A percentile compares a stretch with the other conserved stretches of the same genome.
These are phyloP conservation scores for Penicillium sp. DNA, from an alignment of 2,329 filamentous ascomycete species.

Conservation along the genomic window DNA sequence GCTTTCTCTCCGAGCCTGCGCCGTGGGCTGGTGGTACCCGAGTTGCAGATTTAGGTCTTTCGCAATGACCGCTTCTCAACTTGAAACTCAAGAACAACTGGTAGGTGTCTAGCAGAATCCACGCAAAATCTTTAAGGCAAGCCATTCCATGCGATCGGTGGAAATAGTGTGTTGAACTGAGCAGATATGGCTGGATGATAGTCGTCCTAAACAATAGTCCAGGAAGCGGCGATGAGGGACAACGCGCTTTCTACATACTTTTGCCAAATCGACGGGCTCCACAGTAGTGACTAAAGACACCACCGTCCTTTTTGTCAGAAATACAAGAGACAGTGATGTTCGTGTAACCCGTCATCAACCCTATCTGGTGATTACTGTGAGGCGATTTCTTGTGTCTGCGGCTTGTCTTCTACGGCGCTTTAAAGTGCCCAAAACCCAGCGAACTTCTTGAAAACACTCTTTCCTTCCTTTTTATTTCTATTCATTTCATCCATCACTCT, in stretches of 20 bases:
- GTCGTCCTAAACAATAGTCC: neutral
- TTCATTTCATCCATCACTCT: neutral
- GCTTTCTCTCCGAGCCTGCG: neutral
- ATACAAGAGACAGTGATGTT: conserved; percentile 6
- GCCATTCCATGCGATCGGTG: neutral
- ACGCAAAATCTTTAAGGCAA: too few species aligned
- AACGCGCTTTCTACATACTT: neutral
- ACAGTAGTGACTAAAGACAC: neutral
- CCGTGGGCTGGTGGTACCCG: neutral
- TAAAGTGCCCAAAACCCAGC: conserved; percentile 3
- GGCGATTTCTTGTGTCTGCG: neutral
- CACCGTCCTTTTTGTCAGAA: neutral
- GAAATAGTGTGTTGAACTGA: neutral
- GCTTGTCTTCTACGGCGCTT: neutral
- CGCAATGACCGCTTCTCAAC: neutral
- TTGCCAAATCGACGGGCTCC: neutral
- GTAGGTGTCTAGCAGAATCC: too few species aligned
- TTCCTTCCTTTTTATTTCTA: neutral
- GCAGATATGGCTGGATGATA: neutral
- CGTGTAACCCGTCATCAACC: conserved; percentile 15
- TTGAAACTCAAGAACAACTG: neutral
- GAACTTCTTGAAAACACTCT: neutral
- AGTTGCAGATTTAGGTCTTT: neutral
- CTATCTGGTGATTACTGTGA: conserved; percentile 5
- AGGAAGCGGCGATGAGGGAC: neutral